Percentiles rank a stretch among this genome's conserved stretches.
Conservation (phyloP, 768 basidiomycete species). For the Tylopilus sp. region DNA sequence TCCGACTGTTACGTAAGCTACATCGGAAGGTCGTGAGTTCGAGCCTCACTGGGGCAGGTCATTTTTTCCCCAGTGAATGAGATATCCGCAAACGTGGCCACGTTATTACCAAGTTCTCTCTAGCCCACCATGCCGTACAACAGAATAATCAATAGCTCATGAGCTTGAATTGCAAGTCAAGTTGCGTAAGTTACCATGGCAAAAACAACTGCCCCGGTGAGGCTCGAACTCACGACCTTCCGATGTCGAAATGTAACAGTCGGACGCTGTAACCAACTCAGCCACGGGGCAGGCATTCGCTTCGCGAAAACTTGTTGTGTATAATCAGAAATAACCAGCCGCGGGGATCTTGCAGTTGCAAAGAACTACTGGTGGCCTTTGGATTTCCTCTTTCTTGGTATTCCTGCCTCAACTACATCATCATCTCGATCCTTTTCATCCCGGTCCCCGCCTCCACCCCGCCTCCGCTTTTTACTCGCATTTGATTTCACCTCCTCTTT, state of each 20-base stretch:
- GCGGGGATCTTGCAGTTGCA: too few species aligned
- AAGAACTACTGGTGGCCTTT: constrained; percentile 42
- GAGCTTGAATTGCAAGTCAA: too few species aligned
- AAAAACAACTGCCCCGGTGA: constrained; percentile 49
- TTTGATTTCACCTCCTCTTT: constrained; percentile 65
- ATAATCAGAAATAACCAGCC: too few species aligned
- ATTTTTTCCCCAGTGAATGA: too few species aligned
- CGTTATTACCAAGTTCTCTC: too few species aligned
- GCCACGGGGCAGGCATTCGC: constrained; percentile 54
- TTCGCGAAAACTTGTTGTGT: too few species aligned
- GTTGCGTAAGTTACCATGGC: neutral
- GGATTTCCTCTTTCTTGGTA: constrained; percentile 62
- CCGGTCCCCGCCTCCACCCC: constrained; percentile 44
- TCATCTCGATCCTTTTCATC: constrained; percentile 92
- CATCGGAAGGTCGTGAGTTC: constrained; percentile 71
- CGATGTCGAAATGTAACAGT: constrained; percentile 55
- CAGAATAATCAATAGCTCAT: too few species aligned
- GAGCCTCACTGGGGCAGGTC: constrained; percentile 59
- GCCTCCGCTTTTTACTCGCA: constrained; percentile 48
- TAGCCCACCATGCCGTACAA: too few species aligned
- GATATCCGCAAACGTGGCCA: too few species aligned
- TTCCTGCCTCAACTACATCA: constrained; percentile 86
- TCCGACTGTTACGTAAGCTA: constrained; percentile 56
- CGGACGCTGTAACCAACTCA: constrained; percentile 78
- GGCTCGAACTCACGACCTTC: constrained; percentile 71